These are phyloP conservation scores for Digitaria exilis DNA, from an alignment of 202 grass and related monocot species.

Conservation along the genomic window DNA sequence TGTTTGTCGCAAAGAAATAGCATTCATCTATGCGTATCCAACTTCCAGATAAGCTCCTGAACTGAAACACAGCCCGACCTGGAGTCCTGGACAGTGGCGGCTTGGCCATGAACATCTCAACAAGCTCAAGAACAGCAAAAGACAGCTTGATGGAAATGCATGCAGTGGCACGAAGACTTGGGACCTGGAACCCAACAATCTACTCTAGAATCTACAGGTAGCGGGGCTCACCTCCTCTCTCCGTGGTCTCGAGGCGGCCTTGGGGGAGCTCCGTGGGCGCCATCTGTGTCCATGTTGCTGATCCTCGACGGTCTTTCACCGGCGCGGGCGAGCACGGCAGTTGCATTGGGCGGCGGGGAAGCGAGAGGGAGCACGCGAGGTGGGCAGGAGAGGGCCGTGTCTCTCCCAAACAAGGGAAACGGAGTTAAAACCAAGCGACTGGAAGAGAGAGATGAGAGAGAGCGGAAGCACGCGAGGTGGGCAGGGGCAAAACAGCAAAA, in stretches of 20 bases:
- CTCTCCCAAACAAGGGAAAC: slow-evolving; percentile 33
- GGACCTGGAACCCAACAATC: not conserved
- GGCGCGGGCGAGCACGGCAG: not conserved
- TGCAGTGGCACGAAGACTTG: not conserved
- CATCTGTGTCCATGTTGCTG: slow-evolving; percentile 30
- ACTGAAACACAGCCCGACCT: not conserved
- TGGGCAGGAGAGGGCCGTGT: not conserved
- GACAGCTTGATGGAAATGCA: slow-evolving; percentile 24
- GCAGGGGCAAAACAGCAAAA: slow-evolving; percentile 60
- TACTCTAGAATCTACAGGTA: not conserved
- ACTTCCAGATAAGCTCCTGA: not conserved
- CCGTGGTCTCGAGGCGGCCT: slow-evolving; percentile 4
- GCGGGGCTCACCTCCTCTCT: slow-evolving; percentile 29
- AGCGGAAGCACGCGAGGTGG: no score
- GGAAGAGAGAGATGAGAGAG: slow-evolving; percentile 32
- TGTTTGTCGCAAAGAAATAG: not conserved
- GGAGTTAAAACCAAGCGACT: slow-evolving; percentile 21
- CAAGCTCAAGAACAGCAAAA: not conserved
- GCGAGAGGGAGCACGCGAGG: not conserved
- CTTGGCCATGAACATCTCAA: not conserved
- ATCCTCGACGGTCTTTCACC: slow-evolving; percentile 18
- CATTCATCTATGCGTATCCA: not conserved
- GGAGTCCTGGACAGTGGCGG: no score
- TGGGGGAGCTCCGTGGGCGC: slow-evolving; percentile 5
- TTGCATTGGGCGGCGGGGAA: not conserved